Conservation (phyloP, 2,329 filamentous ascomycete species). For the Fusarium xylarioides region DNA sequence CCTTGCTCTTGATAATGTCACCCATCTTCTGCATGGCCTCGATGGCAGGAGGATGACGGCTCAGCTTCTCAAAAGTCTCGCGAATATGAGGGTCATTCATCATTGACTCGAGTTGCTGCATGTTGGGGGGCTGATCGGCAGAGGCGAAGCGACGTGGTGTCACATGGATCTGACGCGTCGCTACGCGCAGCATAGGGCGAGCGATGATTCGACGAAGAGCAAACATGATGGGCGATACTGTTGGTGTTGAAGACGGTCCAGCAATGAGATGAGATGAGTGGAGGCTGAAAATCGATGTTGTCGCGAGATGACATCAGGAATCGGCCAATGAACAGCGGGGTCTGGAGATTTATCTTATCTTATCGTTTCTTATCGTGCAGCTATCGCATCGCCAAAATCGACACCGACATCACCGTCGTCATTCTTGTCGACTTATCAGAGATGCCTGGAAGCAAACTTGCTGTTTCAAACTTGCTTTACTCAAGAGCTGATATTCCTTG, state of each 20-base stretch:
- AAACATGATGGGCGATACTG: constrained; percentile 21
- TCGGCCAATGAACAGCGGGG: not conserved
- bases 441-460: no score
- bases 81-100: constrained; percentile 35
- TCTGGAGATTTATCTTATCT: not conserved
- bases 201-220: constrained; percentile 17
- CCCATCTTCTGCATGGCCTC: constrained; percentile 32
- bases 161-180: constrained; percentile 21
- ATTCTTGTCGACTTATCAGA: not conserved
- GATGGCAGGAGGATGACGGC: constrained; percentile 33
- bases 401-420: not conserved
- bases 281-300: constrained; percentile 11
- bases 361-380: not conserved
- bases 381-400: not conserved
- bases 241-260: not conserved
- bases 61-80: constrained; percentile 35
- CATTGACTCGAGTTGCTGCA: constrained; percentile 27
- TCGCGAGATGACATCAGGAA: constrained; percentile 18
- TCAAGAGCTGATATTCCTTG: fast-evolving
- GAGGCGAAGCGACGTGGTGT: constrained; percentile 21
- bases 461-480: not conserved
- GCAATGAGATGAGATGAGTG: not conserved
- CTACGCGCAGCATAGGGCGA: constrained; percentile 15
- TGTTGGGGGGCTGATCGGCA: constrained; percentile 24
- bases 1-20: constrained; percentile 29